Conservation (phyloP, 768 basidiomycete species). For the Cyathus striatus region DNA sequence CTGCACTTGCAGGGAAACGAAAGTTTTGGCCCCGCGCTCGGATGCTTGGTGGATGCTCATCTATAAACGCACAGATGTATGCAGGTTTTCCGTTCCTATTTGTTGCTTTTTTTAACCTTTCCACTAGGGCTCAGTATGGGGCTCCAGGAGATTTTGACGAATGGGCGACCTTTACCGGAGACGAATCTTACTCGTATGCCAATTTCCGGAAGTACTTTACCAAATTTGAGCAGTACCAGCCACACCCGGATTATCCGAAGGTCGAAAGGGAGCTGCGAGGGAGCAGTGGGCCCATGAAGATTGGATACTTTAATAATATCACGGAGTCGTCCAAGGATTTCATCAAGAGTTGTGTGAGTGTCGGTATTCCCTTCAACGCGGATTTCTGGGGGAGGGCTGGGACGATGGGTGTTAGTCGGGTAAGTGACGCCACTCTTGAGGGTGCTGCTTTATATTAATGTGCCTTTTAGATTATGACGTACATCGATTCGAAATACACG, state of each 20-base stretch:
- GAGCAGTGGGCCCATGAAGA: slow-evolving; percentile 46
- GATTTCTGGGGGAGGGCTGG: slow-evolving; percentile 61
- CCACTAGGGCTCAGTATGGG: slow-evolving; percentile 54
- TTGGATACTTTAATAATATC: slow-evolving; percentile 51
- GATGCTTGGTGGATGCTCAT: slow-evolving; percentile 66
- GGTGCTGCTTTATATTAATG: too few relatives aligned
- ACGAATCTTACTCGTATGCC: slow-evolving; percentile 59
- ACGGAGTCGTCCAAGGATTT: slow-evolving; percentile 46
- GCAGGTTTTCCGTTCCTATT: background rate
- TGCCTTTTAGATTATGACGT: too few relatives aligned
- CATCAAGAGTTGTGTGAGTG: slow-evolving; percentile 44
- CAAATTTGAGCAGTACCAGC: slow-evolving; percentile 60
- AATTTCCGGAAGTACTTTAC: slow-evolving; percentile 52
- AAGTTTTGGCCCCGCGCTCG: slow-evolving; percentile 63
- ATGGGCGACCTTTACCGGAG: slow-evolving; percentile 50
- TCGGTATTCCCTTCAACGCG: slow-evolving; percentile 53
- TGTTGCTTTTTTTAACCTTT: background rate
- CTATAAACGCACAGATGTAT: slow-evolving; percentile 60
- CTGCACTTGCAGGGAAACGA: slow-evolving; percentile 33
- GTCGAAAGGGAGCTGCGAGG: slow-evolving; percentile 49
- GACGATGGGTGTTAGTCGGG: slow-evolving; percentile 58
- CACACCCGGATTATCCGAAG: slow-evolving; percentile 42
- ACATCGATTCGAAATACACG: slow-evolving; percentile 43
- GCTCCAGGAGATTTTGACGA: slow-evolving; percentile 70
- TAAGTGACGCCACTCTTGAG: slow-evolving; percentile 18